Base-by-base conservation (phyloP, 805 yeast genomes). In the Saturnispora diversa region DNA sequence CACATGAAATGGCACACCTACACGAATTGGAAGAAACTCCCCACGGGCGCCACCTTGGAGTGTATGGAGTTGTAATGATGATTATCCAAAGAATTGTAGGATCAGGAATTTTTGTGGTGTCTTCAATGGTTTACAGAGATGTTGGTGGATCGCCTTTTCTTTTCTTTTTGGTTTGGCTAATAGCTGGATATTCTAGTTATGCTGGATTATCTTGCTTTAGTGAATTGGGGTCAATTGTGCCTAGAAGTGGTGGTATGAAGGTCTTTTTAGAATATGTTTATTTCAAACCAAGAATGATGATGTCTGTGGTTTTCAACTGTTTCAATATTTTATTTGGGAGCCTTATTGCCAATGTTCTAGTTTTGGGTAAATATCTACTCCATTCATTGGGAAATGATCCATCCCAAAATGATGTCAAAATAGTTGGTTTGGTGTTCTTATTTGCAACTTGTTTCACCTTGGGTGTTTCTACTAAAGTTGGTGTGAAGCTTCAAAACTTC, bases 231-330 rank as follows among this genome's bases (percentile, higher is more conserved):
- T 71, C 81, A 7, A 66, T 80, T 52, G 64, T 81, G 8, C 87
- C 90, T 0, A 63, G 82, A 49, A 77, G 80, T 44, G 92, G 94
- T 3, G 94, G 90, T 0, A 72, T 79, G 30, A 83, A 83, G 52
- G 78, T 76, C 16, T 83, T 83, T 46, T 56, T 83, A 42, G 90
- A 82, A 52, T 74, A 70, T 46, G 74, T 80, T 16, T 83, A 77
- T 53, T 68, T 70, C 37, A 71, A 60, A 44, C 94, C 92, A 1
- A 64, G 60, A 38, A 63, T 75, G 63, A 50, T 73, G 46, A 65
- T 68, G 38, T 69, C 74, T 27, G 77, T 72, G 24, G 56, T 69
- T 1, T 65, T 65, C 45, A 67, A 66, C 50, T 55, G 70, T 2
- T 73, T 64, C 50, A 67, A 74, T 2, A 59, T 74, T 2, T 42